Percentiles rank a stretch among this genome's conserved stretches.
Conservation (phyloP, 1,139 yeast species). For the Candida tetrigidarum region DNA sequence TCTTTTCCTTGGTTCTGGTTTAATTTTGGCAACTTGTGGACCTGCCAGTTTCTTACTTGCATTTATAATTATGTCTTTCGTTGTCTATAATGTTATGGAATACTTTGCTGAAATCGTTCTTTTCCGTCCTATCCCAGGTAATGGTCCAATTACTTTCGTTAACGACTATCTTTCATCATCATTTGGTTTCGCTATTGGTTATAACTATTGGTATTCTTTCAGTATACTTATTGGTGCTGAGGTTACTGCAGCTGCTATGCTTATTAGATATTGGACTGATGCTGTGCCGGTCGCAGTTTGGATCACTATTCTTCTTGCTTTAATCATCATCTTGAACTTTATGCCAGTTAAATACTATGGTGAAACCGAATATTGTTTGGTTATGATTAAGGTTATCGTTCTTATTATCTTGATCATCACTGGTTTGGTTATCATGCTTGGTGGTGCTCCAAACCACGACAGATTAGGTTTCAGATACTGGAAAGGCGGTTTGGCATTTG, state of each 20-base stretch:
- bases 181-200: conserved; percentile 52
- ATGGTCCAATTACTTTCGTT: conserved; percentile 44
- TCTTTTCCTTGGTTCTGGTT: conserved; percentile 51
- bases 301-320: conserved; percentile 51
- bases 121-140: conserved; percentile 55
- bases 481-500: conserved; percentile 58
- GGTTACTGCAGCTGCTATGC: conserved; percentile 57
- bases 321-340: conserved; percentile 42
- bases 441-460: conserved; percentile 62
- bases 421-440: conserved; percentile 49
- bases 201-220: conserved; percentile 54
- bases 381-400: conserved; percentile 42
- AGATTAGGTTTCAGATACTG: conserved; percentile 66
- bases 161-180: conserved; percentile 39
- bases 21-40: conserved; percentile 48
- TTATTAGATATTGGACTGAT: conserved; percentile 60
- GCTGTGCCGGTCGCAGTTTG: conserved; percentile 54
- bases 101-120: conserved; percentile 68
- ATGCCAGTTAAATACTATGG: conserved; percentile 58
- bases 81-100: conserved; percentile 61
- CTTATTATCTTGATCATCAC: conserved; percentile 43
- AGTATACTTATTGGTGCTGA: conserved; percentile 54
- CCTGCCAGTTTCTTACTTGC: conserved; percentile 56
- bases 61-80: conserved; percentile 51
- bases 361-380: conserved; percentile 70